A percentile compares a stretch with the other conserved stretches of the same genome.
Evolutionary conservation across 257 asterid genomes (phyloP).

Genomic region (Lycium ferocissimum): DNA sequence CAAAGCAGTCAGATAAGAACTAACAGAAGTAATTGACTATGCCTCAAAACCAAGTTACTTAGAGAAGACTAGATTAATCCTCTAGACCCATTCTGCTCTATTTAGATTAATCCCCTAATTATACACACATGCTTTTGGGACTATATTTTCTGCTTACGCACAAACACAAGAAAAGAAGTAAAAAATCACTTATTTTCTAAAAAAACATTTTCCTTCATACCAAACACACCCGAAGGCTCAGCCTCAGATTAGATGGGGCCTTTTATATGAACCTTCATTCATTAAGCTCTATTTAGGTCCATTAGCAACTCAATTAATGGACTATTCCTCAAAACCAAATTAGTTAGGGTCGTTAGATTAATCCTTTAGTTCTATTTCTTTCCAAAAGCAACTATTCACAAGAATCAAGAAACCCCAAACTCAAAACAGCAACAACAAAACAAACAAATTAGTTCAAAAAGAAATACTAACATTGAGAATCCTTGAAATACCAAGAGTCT

Average conservation of each 20-base stretch:
- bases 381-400: not conserved
- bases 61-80: not conserved
- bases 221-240: no score
- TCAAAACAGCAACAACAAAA: not conserved
- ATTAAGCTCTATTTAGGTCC: not conserved
- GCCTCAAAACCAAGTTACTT: not conserved
- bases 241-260: not conserved
- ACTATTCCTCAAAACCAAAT: not conserved
- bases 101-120: not conserved
- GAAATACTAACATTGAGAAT: slow-evolving; percentile 73
- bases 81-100: not conserved
- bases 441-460: not conserved
- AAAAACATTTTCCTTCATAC: no score
- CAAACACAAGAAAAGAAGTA: no score
- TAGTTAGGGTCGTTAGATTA: not conserved
- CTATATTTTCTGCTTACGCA: no score
- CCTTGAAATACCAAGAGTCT: slow-evolving; percentile 89
- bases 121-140: no score
- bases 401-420: not conserved
- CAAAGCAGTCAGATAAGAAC: no score
- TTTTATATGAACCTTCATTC: not conserved
- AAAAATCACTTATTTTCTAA: no score
- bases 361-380: not conserved
- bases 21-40: not conserved
- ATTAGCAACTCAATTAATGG: not conserved